phyloP scores from a whole-genome alignment of 2,329 filamentous ascomycete genomes.

The Pseudofabraea citricarpa region DNA sequence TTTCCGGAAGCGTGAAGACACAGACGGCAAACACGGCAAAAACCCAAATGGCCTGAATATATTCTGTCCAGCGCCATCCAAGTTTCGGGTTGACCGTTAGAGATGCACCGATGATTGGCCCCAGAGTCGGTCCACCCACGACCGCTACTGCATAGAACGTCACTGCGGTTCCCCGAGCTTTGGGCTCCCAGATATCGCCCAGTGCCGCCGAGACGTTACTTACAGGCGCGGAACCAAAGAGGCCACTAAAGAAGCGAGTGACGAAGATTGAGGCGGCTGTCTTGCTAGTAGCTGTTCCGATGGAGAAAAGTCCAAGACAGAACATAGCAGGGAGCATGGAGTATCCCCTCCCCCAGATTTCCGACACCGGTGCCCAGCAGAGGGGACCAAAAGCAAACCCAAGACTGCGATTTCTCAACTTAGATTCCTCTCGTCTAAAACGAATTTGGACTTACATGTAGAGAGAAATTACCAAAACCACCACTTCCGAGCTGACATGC shows the following conservation, averaged over 20 bases:
- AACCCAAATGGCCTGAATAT: slow-evolving; percentile 36
- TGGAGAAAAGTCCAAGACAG: slow-evolving; percentile 57
- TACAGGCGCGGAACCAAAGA: slow-evolving; percentile 57
- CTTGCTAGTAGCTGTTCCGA: slow-evolving; percentile 50
- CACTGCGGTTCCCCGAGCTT: slow-evolving; percentile 50
- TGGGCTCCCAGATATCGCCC: slow-evolving; percentile 53
- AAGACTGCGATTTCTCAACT: slow-evolving; percentile 18
- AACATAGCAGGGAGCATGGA: slow-evolving; percentile 55
- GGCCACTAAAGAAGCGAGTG: slow-evolving; percentile 61
- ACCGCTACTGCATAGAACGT: slow-evolving; percentile 63
- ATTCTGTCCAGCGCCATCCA: slow-evolving; percentile 31
- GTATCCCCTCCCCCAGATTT: slow-evolving; percentile 56
- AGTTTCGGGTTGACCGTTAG: slow-evolving; percentile 30
- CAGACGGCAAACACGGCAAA: slow-evolving; percentile 35
- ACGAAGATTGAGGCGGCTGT: slow-evolving; percentile 57
- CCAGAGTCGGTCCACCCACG: slow-evolving; percentile 53
- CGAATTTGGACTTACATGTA: slow-evolving; percentile 32
- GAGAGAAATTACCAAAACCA: slow-evolving; percentile 40
- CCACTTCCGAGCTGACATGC: slow-evolving; percentile 36
- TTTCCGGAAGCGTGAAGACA: slow-evolving; percentile 37
- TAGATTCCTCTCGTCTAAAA: not conserved
- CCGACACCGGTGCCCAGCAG: slow-evolving; percentile 62
- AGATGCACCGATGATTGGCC: slow-evolving; percentile 27
- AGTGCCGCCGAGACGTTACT: slow-evolving; percentile 59
- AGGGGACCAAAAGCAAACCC: slow-evolving; percentile 42